Evolutionary conservation across 2,329 filamentous ascomycete genomes (phyloP), one percentile per base, ranked within the genome.

Genomic region (Cladosporium sp.): DNA sequence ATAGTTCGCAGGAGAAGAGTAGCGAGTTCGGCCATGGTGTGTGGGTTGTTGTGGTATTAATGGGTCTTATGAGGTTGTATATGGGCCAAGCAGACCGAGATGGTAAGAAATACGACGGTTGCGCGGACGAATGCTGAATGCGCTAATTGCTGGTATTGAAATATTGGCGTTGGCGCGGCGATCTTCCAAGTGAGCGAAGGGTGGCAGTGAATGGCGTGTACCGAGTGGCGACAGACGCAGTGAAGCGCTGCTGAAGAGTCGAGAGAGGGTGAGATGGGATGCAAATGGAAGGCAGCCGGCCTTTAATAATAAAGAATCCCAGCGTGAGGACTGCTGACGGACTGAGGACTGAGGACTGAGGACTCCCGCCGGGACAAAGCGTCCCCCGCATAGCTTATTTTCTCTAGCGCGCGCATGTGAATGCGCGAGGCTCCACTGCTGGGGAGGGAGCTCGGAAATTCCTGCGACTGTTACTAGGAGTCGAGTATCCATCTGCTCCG

Each of bases 1-100:
- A 93, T 91, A 63, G 89, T 95, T 78, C 93, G 91, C 74, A 98
- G 88, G 70, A 98, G 88, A 49, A 89, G 89, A 77, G 93, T 87
- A 64, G 88, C 88, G 70, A 89, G 84, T 77, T 91, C 87, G 66
- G 75, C 80, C 78, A 80, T 81, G 72, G 68, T 74, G 70, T 69
- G 52, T 55, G 50, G 31, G 62, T 16, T 26, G 58, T 40, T 18
- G 37, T 40, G 33, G 55, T 57, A 37, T 26, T 26, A 11, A 28
- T 23, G 26, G 11, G 1, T 29, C 28, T 8, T 26, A 29, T 53
- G 16, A 18, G 50, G 16, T n/a, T 12, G 18, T 29, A 29, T 53
- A n/a, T 53, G 2, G 28, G 49, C 31, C 4, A 53, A 18, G 49
- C n/a, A 16, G 7, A 31, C 26, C 12, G 29, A 53, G 8, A 53